phyloP scores from a whole-genome alignment of 805 yeast species.

The Candida rishiriensis region DNA sequence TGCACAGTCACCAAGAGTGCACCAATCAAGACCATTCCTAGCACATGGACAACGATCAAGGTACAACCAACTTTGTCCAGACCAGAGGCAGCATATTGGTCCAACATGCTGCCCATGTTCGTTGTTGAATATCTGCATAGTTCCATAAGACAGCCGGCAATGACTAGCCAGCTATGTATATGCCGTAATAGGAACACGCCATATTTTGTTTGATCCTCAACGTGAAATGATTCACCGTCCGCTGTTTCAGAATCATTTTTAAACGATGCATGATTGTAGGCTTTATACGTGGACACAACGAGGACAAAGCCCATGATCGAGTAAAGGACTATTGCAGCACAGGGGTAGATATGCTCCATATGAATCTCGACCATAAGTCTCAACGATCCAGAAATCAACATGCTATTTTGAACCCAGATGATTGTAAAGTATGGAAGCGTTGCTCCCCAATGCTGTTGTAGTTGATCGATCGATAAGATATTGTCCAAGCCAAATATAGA shows the following conservation, averaged over 20 bases:
- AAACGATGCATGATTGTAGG: too few relatives aligned
- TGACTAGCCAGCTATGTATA: slow-evolving; percentile 17
- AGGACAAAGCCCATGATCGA: too few relatives aligned
- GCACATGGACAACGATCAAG: slow-evolving; percentile 12
- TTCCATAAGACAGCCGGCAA: slow-evolving; percentile 21
- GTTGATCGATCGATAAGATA: slow-evolving; percentile 2
- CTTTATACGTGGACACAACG: too few relatives aligned
- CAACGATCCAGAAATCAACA: neutral
- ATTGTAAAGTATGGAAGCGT: slow-evolving; percentile 11
- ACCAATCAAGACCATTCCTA: slow-evolving; percentile 12
- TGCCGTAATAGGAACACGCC: slow-evolving; percentile 8
- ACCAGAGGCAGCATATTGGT: slow-evolving; percentile 7
- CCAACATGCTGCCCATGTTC: slow-evolving; percentile 12
- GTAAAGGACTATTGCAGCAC: too few relatives aligned
- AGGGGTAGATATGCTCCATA: neutral
- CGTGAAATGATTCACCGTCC: neutral
- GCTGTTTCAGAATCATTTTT: neutral
- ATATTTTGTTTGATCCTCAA: neutral
- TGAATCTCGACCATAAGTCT: neutral
- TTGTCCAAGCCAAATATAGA: slow-evolving; percentile 13
- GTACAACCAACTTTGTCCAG: too few relatives aligned
- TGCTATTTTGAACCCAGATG: slow-evolving; percentile 1
- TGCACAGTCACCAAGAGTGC: slow-evolving; percentile 14
- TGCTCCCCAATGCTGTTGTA: slow-evolving; percentile 10
- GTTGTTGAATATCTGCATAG: slow-evolving; percentile 20